Evolutionary conservation across 2,329 filamentous ascomycete species (phyloP), one percentile per base, ranked within the genome.

Genomic region (Nannizzia gypsea): DNA sequence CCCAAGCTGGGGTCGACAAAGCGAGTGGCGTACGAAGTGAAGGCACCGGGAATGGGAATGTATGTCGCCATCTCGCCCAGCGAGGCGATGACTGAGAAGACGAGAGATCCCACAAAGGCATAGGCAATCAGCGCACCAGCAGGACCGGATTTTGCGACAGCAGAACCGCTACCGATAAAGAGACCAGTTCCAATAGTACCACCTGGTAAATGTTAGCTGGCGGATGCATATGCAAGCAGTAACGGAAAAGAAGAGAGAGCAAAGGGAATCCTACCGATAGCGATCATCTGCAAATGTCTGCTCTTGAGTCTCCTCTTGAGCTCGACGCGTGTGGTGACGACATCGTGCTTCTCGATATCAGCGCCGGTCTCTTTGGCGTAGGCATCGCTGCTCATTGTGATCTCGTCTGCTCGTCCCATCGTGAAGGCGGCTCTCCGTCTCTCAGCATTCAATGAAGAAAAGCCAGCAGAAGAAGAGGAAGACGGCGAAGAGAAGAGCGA

Each of bases 211-310:
- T 11, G 31, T 36, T 36, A 36, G 31, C 31, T 36, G 9, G 31
- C 4, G 3, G 31, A 36, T 36, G 31, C 31, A 36, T 36, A 36
- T 36, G 31, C 6, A 44, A 24, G n/a, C 9, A 24, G 36, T 3
- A 26, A 22, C 2, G 34, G 2, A 1, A 46, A 2, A 36, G n/a
- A 15, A 6, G 20, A 15, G 26, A 38, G 13, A 22, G 34, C 36
- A 22, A 9, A 46, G n/a, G n/a, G 17, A 20, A 20, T 20, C 42
- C 20, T 64, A 65, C 62, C 91, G 67, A 97, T 96, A 26, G 93
- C 93, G 78, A 97, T 97, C 92, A 97, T 97, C 77, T 97, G 92
- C 71, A 97, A 71, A 77, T 99, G 93, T 55, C 90, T 80, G 26
- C 86, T 87, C 76, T 95, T 95, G 67, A 95, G 75, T 75, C 86